Percentiles rank a stretch among this genome's conserved stretches.
Conservation (phyloP, 2,329 filamentous ascomycete species). For the Ustulina deusta region DNA sequence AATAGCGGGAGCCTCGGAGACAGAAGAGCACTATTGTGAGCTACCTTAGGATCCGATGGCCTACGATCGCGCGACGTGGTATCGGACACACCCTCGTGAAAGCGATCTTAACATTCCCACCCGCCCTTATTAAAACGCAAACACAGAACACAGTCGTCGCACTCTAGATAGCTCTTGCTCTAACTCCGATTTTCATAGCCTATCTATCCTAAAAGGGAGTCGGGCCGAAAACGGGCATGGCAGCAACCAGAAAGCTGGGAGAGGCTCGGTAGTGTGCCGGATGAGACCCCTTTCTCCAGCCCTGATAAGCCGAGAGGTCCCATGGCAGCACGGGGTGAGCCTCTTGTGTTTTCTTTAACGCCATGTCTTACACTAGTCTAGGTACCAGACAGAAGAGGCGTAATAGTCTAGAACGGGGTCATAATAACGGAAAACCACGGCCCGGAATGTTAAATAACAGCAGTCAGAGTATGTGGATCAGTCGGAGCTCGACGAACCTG, state of each 20-base stretch:
- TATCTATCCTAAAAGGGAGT: constrained; percentile 17
- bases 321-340: constrained; percentile 14
- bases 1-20: constrained; percentile 2
- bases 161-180: constrained; percentile 12
- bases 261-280: constrained; percentile 30
- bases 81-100: constrained; percentile 11
- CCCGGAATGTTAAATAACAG: neutral
- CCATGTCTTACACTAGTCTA: constrained; percentile 7
- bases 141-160: neutral
- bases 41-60: neutral
- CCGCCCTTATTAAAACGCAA: neutral
- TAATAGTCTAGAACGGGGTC: neutral
- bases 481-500: neutral
- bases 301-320: constrained; percentile 24
- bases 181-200: constrained; percentile 2
- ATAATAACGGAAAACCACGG: neutral
- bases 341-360: constrained; percentile 6
- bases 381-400: neutral
- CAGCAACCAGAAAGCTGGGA: constrained; percentile 20
- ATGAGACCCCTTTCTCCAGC: constrained; percentile 28
- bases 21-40: neutral
- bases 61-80: constrained; percentile 20
- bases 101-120: neutral
- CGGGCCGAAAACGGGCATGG: constrained; percentile 32
- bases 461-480: neutral